Conservation (phyloP, 2,329 filamentous ascomycete species). For the Aspergillus brunneoviolaceus region DNA sequence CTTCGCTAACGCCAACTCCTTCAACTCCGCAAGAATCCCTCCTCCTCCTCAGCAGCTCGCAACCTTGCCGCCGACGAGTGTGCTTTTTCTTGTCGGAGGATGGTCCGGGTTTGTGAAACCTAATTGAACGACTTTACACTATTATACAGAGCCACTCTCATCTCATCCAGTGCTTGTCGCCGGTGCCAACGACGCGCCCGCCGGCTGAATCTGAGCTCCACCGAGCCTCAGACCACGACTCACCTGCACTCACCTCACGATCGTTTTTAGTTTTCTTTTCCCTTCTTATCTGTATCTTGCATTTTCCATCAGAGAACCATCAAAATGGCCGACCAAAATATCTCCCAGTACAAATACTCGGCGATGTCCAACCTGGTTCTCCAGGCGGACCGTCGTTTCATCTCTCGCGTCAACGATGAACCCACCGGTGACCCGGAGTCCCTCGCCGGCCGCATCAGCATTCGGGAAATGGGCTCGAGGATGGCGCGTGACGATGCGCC, state of each 20-base stretch:
- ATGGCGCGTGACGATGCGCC: constrained; percentile 77
- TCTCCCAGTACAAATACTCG: constrained; percentile 98
- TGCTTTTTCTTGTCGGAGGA: constrained; percentile 33
- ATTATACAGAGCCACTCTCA: constrained; percentile 12
- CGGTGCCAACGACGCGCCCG: constrained; percentile 35
- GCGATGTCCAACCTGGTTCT: constrained; percentile 99
- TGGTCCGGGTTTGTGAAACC: constrained; percentile 40
- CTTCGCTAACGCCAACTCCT: constrained; percentile 26
- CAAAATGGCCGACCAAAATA: constrained; percentile 70
- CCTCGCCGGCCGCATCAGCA: constrained; percentile 87
- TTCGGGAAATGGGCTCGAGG: constrained; percentile 89
- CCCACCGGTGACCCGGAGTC: constrained; percentile 97
- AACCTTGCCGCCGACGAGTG: constrained; percentile 27
- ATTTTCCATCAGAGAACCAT: constrained; percentile 15
- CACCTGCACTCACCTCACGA: constrained; percentile 27
- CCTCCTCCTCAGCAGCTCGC: constrained; percentile 23
- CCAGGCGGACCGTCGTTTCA: constrained; percentile 97
- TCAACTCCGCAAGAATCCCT: constrained; percentile 22
- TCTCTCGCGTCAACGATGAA: constrained; percentile 89
- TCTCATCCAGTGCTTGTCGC: constrained; percentile 24
- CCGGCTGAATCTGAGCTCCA: constrained; percentile 35
- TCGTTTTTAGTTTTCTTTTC: constrained; percentile 23
- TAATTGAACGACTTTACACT: constrained; percentile 21
- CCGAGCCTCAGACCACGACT: constrained; percentile 29
- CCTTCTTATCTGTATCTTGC: constrained; percentile 17